These are phyloP conservation scores for Arthrobotrys musiformis DNA, from an alignment of 2,329 filamentous ascomycete genomes.

Conservation along the genomic window DNA sequence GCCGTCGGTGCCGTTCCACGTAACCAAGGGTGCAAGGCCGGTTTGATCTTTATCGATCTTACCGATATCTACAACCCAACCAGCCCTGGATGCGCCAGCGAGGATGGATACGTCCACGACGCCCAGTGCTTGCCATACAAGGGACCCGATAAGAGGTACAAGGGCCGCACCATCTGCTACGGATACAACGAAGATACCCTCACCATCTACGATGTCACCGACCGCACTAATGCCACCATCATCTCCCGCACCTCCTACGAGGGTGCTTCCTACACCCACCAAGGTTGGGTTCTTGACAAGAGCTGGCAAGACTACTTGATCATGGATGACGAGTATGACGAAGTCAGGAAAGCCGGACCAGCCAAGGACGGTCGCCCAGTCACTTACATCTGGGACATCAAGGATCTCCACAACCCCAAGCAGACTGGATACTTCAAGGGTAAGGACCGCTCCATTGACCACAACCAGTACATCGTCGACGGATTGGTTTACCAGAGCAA, in stretches of 20 bases:
- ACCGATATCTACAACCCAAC: constrained; percentile 68
- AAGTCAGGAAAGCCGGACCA: constrained; percentile 60
- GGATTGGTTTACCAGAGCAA: constrained; percentile 64
- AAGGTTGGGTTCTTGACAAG: constrained; percentile 68
- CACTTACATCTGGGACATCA: constrained; percentile 65
- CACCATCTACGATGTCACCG: constrained; percentile 66
- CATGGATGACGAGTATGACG: constrained; percentile 65
- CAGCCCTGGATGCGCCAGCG: constrained; percentile 68
- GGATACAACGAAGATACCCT: constrained; percentile 59
- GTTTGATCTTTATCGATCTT: constrained; percentile 71
- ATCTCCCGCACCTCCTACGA: constrained; percentile 69
- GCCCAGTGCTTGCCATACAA: constrained; percentile 68
- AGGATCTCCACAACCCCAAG: constrained; percentile 62
- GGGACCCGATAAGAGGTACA: constrained; percentile 59
- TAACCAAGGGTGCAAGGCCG: constrained; percentile 66
- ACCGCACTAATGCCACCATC: constrained; percentile 65
- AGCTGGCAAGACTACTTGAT: constrained; percentile 64
- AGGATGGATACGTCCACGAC: constrained; percentile 72
- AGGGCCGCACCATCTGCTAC: constrained; percentile 59
- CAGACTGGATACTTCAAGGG: constrained; percentile 65
- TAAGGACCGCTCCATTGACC: constrained; percentile 63
- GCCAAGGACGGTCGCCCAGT: constrained; percentile 61
- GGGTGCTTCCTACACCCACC: constrained; percentile 71
- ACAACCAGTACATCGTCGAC: constrained; percentile 66
- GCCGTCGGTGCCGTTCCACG: constrained; percentile 63